Percentiles rank a stretch among this genome's conserved stretches.
phyloP scores from a whole-genome alignment of 768 basidiomycete genomes.

The Xanthoconium stramineum region DNA sequence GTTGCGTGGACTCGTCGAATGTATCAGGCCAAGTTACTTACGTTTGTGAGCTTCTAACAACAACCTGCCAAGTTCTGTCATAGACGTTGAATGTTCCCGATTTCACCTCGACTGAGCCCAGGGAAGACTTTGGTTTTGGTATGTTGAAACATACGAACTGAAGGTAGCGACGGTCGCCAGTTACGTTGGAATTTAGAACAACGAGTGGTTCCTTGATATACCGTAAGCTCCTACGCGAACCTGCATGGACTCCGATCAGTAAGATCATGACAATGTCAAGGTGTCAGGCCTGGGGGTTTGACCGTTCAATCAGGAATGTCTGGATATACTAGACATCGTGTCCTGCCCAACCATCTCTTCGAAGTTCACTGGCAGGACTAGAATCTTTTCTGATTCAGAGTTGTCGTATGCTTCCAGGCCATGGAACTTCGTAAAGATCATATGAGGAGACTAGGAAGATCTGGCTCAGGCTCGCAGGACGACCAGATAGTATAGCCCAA shows the following conservation, averaged over 20 bases:
- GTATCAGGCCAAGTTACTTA: not conserved
- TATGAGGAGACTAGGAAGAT: no score
- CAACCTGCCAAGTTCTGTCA: not conserved
- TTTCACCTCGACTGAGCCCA: constrained; percentile 15
- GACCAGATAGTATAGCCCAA: no score
- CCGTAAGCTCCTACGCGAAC: no score
- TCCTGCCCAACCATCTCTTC: not conserved
- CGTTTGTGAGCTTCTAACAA: not conserved
- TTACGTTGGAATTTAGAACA: not conserved
- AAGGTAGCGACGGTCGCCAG: not conserved
- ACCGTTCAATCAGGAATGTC: not conserved
- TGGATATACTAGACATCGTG: not conserved
- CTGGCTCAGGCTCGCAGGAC: no score
- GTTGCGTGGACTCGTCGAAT: not conserved
- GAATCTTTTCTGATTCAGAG: not conserved
- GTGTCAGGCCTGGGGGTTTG: not conserved
- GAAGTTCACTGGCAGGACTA: not conserved
- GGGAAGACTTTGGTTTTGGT: not conserved
- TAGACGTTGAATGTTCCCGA: not conserved
- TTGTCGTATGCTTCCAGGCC: not conserved
- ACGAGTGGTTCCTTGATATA: no score
- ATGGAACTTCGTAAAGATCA: no score
- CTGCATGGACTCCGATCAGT: no score
- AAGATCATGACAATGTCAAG: no score
- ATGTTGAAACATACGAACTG: constrained; percentile 1